These are phyloP conservation scores for Metarhizium guizhouense DNA, from an alignment of 2,329 filamentous ascomycete species.

Conservation along the genomic window DNA sequence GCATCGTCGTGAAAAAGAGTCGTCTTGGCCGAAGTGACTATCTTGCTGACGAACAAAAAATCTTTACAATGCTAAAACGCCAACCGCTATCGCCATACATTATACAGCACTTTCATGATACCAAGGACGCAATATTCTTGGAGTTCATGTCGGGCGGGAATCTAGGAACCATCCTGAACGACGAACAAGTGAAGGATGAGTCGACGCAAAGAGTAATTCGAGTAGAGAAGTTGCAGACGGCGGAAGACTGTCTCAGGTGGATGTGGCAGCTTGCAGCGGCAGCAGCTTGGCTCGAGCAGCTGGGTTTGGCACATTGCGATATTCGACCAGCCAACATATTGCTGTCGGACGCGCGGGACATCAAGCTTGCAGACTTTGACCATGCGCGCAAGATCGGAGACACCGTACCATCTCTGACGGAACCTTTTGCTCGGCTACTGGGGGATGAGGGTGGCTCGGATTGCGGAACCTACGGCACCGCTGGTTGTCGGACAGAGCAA, in stretches of 20 bases:
- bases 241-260: conserved; percentile 3
- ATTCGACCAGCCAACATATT: conserved; percentile 7
- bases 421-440: conserved; percentile 8
- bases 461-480: conserved; percentile 4
- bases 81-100: conserved; percentile 9
- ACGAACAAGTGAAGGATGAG: not conserved
- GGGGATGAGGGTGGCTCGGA: conserved; percentile 3
- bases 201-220: conserved; percentile 1
- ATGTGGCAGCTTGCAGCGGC: conserved; percentile 8
- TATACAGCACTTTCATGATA: conserved; percentile 4
- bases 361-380: conserved; percentile 8
- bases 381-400: not conserved
- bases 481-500: conserved; percentile 6
- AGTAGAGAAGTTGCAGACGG: conserved; percentile 4
- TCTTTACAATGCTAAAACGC: conserved; percentile 6
- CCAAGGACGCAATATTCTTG: conserved; percentile 6
- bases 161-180: not conserved
- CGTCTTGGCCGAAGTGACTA: conserved; percentile 3
- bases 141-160: conserved; percentile 4
- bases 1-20: conserved; percentile 8
- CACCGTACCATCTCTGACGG: not conserved
- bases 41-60: conserved; percentile 2
- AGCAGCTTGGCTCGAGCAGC: conserved; percentile 7
- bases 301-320: conserved; percentile 7
- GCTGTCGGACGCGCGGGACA: conserved; percentile 1